A percentile compares a stretch with the other conserved stretches of the same genome.
Evolutionary conservation across 2,329 filamentous ascomycete species (phyloP).

Genomic region (Colletotrichum truncatum): DNA sequence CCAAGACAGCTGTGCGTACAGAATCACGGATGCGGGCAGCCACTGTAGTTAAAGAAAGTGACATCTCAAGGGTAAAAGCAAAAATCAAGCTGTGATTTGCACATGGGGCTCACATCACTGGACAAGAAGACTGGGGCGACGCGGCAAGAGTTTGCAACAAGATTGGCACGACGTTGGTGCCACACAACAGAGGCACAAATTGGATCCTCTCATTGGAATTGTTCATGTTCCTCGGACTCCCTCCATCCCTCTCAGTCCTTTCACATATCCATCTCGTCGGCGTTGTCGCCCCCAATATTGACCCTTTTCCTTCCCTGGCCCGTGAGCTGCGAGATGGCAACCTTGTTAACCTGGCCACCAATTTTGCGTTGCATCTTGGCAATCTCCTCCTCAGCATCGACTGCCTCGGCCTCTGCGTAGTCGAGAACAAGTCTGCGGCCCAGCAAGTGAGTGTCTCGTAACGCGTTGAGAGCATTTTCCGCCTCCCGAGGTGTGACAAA

Average conservation of each 20-base stretch:
- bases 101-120: background rate
- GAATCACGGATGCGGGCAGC: conserved; percentile 5
- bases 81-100: background rate
- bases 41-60: conserved; percentile 10
- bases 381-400: conserved; percentile 96
- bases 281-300: conserved; percentile 76
- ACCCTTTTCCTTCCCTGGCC: conserved; percentile 87
- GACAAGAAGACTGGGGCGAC: background rate
- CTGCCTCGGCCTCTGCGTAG: conserved; percentile 86
- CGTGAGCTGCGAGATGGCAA: conserved; percentile 88
- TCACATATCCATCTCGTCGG: conserved; percentile 54
- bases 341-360: conserved; percentile 87
- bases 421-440: conserved; percentile 90
- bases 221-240: background rate
- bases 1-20: conserved; percentile 26
- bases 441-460: conserved; percentile 92
- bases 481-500: conserved; percentile 93
- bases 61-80: background rate
- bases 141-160: background rate
- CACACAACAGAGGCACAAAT: background rate
- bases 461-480: conserved; percentile 86
- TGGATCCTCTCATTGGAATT: background rate
- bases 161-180: background rate
- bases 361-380: conserved; percentile 97
- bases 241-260: background rate